Conservation (phyloP, 306 rosid genomes). For the Pachyrhizus erosus region DNA sequence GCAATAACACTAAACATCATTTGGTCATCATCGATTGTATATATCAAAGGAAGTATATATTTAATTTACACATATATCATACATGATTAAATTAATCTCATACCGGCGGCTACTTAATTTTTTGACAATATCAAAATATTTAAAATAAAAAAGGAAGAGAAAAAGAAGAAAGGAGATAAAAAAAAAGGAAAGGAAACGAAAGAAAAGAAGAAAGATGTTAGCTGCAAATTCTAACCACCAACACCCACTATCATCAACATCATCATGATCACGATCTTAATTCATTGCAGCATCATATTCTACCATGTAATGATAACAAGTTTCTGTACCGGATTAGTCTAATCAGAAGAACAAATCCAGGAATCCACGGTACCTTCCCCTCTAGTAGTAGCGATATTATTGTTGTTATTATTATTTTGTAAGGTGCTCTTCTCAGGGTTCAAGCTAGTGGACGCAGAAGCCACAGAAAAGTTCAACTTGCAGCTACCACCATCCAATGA, state of each 20-base stretch:
- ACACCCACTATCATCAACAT: slow-evolving; percentile 41
- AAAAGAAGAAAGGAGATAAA: not conserved
- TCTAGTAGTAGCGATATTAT: slow-evolving; percentile 40
- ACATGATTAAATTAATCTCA: slow-evolving; percentile 46
- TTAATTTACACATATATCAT: slow-evolving; percentile 40
- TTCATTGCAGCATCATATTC: slow-evolving; percentile 49
- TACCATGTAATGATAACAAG: slow-evolving; percentile 48
- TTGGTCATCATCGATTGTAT: slow-evolving; percentile 28
- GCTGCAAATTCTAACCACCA: slow-evolving; percentile 56
- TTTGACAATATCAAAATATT: slow-evolving; percentile 33
- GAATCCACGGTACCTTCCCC: slow-evolving; percentile 70
- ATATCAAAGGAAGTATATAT: slow-evolving; percentile 25
- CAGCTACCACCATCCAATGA: slow-evolving; percentile 48
- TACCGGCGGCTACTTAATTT: slow-evolving; percentile 2
- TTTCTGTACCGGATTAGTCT: slow-evolving; percentile 39
- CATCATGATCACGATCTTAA: slow-evolving; percentile 39
- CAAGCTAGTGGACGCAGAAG: slow-evolving; percentile 50
- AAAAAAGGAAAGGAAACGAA: not conserved
- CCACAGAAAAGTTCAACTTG: slow-evolving; percentile 49
- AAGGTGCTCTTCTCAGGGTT: slow-evolving; percentile 50
- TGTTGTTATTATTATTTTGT: slow-evolving; percentile 41
- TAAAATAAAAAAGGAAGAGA: not conserved
- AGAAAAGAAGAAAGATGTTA: slow-evolving; percentile 36
- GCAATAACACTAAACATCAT: slow-evolving; percentile 25
- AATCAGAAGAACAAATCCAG: slow-evolving; percentile 78